A percentile compares a stretch with the other conserved stretches of the same genome.
Conservation (phyloP, 495 filamentous ascomycete genomes). For the Penicillium ochrochloron region DNA sequence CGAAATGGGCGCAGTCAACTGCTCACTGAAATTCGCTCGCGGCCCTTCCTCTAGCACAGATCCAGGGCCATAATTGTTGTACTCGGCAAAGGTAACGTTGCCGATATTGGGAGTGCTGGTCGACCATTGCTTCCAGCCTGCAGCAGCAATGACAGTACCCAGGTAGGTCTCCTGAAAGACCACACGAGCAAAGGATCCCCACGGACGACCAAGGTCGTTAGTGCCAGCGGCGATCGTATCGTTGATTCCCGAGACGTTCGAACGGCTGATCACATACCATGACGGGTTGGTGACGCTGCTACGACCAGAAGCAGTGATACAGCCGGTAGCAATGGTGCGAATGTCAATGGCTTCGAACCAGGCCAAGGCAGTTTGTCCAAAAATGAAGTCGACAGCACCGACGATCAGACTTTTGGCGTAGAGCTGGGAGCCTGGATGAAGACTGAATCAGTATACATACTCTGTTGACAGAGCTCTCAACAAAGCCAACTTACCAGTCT, state of each 20-base stretch:
- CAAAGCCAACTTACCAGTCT: neutral
- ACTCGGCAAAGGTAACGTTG: constrained; percentile 27
- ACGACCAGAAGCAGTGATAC: constrained; percentile 6
- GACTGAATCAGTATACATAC: neutral
- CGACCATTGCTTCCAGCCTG: constrained; percentile 54
- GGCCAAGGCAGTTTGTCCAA: constrained; percentile 20
- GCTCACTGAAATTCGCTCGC: constrained; percentile 3
- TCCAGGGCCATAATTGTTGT: constrained; percentile 24
- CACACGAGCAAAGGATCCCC: constrained; percentile 61
- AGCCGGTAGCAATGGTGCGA: constrained; percentile 7
- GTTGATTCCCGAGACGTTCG: constrained; percentile 1
- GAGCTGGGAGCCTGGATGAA: neutral
- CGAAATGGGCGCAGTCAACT: neutral
- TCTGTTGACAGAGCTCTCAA: neutral
- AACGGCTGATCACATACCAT: constrained; percentile 8
- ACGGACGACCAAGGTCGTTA: constrained; percentile 59
- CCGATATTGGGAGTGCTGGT: constrained; percentile 17
- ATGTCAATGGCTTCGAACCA: constrained; percentile 9
- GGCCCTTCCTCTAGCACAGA: constrained; percentile 8
- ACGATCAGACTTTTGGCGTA: constrained; percentile 9
- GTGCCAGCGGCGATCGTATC: constrained; percentile 1
- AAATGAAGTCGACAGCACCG: constrained; percentile 20
- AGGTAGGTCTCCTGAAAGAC: constrained; percentile 60
- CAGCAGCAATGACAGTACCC: constrained; percentile 55
- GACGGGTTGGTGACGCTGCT: constrained; percentile 1